Conservation (phyloP, 768 basidiomycete genomes). For the Phanerochaete sordida region DNA sequence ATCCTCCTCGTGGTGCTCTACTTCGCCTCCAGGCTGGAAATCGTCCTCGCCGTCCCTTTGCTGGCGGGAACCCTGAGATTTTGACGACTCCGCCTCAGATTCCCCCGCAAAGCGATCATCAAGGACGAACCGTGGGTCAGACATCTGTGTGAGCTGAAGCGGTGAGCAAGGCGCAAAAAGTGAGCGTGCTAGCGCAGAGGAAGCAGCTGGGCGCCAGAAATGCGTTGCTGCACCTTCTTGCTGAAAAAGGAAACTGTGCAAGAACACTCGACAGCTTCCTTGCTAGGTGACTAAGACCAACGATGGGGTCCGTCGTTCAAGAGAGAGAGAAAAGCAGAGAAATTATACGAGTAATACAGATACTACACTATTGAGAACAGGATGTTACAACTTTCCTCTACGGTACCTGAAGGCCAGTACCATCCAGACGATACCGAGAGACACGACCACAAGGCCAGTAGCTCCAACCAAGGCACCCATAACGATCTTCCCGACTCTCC, state of each 20-base stretch:
- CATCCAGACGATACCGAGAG: slow-evolving; percentile 29
- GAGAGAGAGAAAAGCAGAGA: too few species aligned
- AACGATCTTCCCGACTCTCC: slow-evolving; percentile 50
- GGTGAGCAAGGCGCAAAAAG: background rate
- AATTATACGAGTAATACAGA: too few species aligned
- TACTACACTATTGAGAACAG: background rate
- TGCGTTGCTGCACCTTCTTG: background rate
- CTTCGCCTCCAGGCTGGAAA: slow-evolving; percentile 9
- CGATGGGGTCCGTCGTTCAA: too few species aligned
- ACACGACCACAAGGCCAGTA: slow-evolving; percentile 56
- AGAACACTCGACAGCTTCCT: background rate
- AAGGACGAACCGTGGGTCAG: slow-evolving; percentile 15
- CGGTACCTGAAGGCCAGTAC: slow-evolving; percentile 9
- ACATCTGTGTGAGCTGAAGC: slow-evolving; percentile 1
- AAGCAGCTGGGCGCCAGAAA: background rate
- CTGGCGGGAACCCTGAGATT: slow-evolving; percentile 2
- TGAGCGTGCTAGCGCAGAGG: background rate
- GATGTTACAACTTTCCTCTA: background rate
- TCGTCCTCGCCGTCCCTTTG: background rate
- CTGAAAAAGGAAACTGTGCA: background rate
- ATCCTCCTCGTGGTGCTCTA: slow-evolving; percentile 25
- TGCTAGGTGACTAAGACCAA: too few species aligned
- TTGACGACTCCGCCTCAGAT: slow-evolving; percentile 19
- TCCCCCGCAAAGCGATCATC: slow-evolving; percentile 23
- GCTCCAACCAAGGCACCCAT: slow-evolving; percentile 64